These are phyloP conservation scores for Dactylella cylindrospora DNA, from an alignment of 2,329 filamentous ascomycete genomes.

Conservation along the genomic window DNA sequence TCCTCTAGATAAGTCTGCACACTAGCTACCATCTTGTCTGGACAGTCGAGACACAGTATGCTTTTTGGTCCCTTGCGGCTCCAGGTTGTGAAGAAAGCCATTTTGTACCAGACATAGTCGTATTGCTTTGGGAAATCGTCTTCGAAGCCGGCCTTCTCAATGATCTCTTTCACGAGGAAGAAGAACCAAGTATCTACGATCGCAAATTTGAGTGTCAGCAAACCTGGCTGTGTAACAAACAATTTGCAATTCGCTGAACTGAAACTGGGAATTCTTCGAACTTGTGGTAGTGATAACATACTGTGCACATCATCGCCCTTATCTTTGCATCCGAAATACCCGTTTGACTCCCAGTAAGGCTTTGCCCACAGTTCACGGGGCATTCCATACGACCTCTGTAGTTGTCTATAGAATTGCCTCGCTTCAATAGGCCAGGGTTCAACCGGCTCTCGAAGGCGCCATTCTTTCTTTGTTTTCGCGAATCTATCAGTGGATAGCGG, in stretches of 20 bases:
- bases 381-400: conserved; percentile 20
- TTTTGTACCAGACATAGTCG: conserved; percentile 22
- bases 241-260: background rate
- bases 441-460: too few species aligned
- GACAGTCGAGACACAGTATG: conserved; percentile 31
- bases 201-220: background rate
- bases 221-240: too few species aligned
- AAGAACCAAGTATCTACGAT: conserved; percentile 39
- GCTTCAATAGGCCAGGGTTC: too few species aligned
- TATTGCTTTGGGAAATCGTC: conserved; percentile 3
- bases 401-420: too few species aligned
- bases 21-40: conserved; percentile 1
- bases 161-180: conserved; percentile 23
- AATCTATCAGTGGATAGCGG: too few species aligned
- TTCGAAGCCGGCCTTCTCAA: background rate
- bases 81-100: conserved; percentile 36
- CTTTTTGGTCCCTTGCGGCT: conserved; percentile 20
- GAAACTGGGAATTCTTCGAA: background rate
- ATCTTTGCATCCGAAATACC: conserved; percentile 30
- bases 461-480: too few species aligned
- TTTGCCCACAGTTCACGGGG: conserved; percentile 26
- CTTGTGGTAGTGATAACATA: background rate
- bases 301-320: conserved; percentile 6
- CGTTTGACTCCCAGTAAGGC: conserved; percentile 37
- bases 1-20: conserved; percentile 7